phyloP scores from a whole-genome alignment of 164 flowering plant genomes.

The Hamamelis virginiana region DNA sequence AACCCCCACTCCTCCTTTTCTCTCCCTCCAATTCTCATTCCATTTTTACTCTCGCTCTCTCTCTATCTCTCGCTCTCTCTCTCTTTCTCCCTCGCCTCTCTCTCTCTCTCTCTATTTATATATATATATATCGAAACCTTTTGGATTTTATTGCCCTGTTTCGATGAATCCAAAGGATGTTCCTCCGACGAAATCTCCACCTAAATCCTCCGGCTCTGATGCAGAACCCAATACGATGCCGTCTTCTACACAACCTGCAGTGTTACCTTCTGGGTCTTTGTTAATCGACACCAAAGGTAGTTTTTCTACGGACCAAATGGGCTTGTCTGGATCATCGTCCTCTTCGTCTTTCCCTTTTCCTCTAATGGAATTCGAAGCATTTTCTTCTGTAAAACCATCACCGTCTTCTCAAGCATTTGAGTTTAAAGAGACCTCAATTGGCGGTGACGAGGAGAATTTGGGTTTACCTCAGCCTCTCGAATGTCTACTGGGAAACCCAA shows the following conservation, averaged over 20 bases:
- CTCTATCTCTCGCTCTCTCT: background rate
- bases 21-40: background rate
- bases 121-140: background rate
- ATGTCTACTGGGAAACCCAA: constrained; percentile 41
- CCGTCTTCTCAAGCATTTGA: no score
- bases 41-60: no score
- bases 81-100: background rate
- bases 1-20: background rate
- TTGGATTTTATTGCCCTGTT: background rate
- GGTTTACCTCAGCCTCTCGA: constrained; percentile 63
- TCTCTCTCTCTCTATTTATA: no score
- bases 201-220: background rate
- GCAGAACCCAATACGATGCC: background rate
- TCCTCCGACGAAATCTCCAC: constrained; percentile 7
- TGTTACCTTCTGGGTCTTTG: constrained; percentile 6
- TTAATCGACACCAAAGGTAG: background rate
- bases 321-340: background rate
- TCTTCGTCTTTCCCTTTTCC: constrained; percentile 5
- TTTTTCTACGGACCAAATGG: background rate
- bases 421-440: background rate
- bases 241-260: background rate
- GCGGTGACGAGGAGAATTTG: constrained; percentile 5
- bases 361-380: constrained; percentile 2
- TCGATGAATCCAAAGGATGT: constrained; percentile 23
- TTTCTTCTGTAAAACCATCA: no score